These are phyloP conservation scores for Epithemia pelagica DNA, from an alignment of 108 stramenopile genomes.

Conservation along the genomic window DNA sequence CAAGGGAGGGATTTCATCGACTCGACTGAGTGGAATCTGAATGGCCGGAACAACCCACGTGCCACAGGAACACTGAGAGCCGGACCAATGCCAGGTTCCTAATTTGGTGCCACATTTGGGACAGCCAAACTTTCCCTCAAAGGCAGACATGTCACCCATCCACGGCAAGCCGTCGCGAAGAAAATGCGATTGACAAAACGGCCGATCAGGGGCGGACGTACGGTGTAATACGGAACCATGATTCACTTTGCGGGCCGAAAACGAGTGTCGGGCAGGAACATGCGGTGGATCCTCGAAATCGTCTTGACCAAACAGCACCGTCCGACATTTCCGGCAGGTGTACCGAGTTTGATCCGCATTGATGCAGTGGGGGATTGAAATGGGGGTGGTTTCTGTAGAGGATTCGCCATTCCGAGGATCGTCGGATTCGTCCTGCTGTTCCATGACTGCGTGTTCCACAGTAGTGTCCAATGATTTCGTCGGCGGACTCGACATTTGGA, in stretches of 20 bases:
- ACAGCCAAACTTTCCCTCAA: slow-evolving; percentile 69
- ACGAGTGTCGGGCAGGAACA: slow-evolving; percentile 33
- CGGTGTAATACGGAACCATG: no score
- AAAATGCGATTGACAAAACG: slow-evolving; percentile 51
- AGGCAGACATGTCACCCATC: slow-evolving; percentile 37
- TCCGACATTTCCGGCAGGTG: slow-evolving; percentile 70
- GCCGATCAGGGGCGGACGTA: not conserved
- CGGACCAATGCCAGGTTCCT: slow-evolving; percentile 79
- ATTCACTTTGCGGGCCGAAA: slow-evolving; percentile 22
- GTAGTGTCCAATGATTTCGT: not conserved
- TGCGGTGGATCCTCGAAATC: slow-evolving; percentile 64
- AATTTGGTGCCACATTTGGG: slow-evolving; percentile 66
- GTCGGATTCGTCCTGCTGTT: not conserved
- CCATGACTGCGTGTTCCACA: not conserved
- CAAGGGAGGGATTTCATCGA: slow-evolving; percentile 42
- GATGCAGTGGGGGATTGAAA: not conserved
- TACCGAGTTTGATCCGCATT: slow-evolving; percentile 18
- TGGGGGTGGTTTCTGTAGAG: slow-evolving; percentile 5
- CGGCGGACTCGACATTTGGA: slow-evolving; percentile 3
- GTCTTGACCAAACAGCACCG: slow-evolving; percentile 50
- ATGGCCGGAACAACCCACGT: slow-evolving; percentile 86
- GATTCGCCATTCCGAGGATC: not conserved
- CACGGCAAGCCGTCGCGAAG: slow-evolving; percentile 42
- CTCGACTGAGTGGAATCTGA: slow-evolving; percentile 60
- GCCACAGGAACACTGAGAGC: slow-evolving; percentile 73